Percentiles rank a stretch among this genome's conserved stretches.
phyloP scores from a whole-genome alignment of 169 alveolate species.

The Plasmodium knowlesi region DNA sequence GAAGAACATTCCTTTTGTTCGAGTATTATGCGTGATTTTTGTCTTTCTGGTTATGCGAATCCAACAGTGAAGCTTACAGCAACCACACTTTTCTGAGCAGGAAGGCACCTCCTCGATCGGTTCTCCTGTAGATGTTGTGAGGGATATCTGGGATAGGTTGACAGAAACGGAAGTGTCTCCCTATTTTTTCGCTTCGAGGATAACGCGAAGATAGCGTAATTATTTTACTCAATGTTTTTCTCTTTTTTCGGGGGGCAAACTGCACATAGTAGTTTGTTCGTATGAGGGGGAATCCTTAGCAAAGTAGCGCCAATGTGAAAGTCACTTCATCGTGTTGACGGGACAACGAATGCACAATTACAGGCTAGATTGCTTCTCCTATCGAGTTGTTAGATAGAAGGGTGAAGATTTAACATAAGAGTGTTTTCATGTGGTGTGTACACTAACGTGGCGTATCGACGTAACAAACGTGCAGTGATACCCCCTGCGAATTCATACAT shows the following conservation, averaged over 20 bases:
- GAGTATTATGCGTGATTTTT: background rate
- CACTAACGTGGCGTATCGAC: background rate
- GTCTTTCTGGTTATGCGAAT: background rate
- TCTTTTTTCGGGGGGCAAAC: background rate
- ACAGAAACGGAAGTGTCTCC: background rate
- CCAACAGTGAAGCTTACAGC: background rate
- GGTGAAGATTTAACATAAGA: background rate
- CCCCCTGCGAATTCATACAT: background rate
- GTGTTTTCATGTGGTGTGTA: background rate
- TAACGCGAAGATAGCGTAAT: background rate
- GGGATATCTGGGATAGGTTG: background rate
- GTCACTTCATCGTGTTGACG: background rate
- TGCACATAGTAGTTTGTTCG: background rate
- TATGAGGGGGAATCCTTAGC: background rate
- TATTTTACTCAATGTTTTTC: background rate
- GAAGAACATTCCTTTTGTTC: background rate
- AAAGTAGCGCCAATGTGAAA: background rate
- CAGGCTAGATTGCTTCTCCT: background rate
- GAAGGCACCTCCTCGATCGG: background rate
- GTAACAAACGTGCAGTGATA: background rate
- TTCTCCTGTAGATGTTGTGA: background rate
- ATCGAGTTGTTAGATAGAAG: background rate
- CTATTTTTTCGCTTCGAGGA: background rate
- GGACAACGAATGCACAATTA: background rate
- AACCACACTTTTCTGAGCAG: background rate